Evolutionary conservation across 225 moss, liverwort and hornwort genomes (phyloP).

Genomic region (Straminergon stramineum): DNA sequence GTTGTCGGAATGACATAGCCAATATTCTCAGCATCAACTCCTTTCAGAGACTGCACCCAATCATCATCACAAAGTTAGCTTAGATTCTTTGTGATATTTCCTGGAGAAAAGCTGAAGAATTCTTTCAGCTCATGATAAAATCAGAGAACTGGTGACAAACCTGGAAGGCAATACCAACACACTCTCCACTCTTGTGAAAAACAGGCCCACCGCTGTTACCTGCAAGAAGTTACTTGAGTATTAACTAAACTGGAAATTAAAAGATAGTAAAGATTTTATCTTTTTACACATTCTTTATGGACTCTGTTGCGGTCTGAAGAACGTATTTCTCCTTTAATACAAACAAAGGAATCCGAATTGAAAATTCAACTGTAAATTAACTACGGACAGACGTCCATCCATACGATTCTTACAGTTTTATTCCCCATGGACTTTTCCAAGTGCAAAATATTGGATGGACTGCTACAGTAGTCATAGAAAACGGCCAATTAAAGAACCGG

Average conservation of each 20-base stretch:
- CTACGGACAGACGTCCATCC: background rate
- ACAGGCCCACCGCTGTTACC: conserved; percentile 99
- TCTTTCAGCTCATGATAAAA: background rate
- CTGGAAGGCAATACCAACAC: conserved; percentile 99
- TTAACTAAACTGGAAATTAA: background rate
- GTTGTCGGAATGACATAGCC: conserved; percentile 96
- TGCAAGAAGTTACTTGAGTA: conserved; percentile 11
- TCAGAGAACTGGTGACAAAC: conserved; percentile 12
- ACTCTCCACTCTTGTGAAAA: conserved; percentile 88
- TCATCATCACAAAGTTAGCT: background rate
- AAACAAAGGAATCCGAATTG: background rate
- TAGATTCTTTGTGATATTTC: background rate
- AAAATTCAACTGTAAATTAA: background rate
- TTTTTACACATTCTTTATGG: background rate
- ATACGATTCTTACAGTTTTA: background rate
- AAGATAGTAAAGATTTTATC: background rate
- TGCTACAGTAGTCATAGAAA: background rate
- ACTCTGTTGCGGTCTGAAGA: background rate
- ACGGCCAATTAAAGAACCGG: background rate
- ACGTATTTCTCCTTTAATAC: background rate
- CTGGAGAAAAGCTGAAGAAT: background rate
- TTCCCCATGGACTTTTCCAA: background rate
- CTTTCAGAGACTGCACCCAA: conserved; percentile 77
- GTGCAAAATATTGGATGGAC: background rate
- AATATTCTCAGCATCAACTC: conserved; percentile 95